Evolutionary conservation across 2,329 filamentous ascomycete genomes (phyloP).

Genomic region (Penicillium brevicompactum): DNA sequence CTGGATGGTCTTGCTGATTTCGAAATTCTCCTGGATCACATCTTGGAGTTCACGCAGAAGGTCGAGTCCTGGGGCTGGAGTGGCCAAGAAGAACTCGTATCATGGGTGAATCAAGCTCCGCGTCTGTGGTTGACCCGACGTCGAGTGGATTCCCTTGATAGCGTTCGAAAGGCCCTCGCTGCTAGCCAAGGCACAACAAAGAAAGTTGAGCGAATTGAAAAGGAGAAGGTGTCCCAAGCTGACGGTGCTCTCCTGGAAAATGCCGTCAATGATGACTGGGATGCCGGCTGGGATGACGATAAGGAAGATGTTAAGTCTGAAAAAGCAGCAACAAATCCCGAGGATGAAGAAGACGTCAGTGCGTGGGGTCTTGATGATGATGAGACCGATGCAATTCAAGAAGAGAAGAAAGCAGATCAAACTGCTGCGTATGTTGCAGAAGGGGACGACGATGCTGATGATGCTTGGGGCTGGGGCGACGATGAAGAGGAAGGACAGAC

Average conservation of each 20-base stretch:
- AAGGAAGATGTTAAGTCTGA: constrained; percentile 47
- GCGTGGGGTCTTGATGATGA: constrained; percentile 56
- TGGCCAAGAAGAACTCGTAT: constrained; percentile 62
- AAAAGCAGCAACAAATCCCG: constrained; percentile 14
- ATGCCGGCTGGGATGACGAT: constrained; percentile 76
- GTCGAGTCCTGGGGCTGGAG: constrained; percentile 67
- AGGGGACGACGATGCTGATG: constrained; percentile 49
- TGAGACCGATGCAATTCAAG: constrained; percentile 34
- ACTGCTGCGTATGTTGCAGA: neutral
- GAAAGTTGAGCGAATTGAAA: constrained; percentile 81
- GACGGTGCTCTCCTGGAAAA: constrained; percentile 66
- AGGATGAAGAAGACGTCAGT: constrained; percentile 48
- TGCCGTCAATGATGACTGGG: constrained; percentile 66
- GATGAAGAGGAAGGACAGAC: constrained; percentile 51
- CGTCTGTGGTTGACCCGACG: constrained; percentile 84
- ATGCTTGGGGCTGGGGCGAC: constrained; percentile 87
- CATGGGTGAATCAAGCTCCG: constrained; percentile 80
- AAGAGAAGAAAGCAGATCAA: constrained; percentile 20
- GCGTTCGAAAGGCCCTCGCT: constrained; percentile 69
- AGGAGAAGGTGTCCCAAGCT: constrained; percentile 71
- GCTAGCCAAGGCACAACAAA: constrained; percentile 67
- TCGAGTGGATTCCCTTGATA: constrained; percentile 75
- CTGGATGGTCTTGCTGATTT: constrained; percentile 72
- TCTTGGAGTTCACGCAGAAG: constrained; percentile 64
- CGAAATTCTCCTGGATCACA: constrained; percentile 67